phyloP scores from a whole-genome alignment of 192 early-diverging fungal genomes.

The Coemansia sp. region DNA sequence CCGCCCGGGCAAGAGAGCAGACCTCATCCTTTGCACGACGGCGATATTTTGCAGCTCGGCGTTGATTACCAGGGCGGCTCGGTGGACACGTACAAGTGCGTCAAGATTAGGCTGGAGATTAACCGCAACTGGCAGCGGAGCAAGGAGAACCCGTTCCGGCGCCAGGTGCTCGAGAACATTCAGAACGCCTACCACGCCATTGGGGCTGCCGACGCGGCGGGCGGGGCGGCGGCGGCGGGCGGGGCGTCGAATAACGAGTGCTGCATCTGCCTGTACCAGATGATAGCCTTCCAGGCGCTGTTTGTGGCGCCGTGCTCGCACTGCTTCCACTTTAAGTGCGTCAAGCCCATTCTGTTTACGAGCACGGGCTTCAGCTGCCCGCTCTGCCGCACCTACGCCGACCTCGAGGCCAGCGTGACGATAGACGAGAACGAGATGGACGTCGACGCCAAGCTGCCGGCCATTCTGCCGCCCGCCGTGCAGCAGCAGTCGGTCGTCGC shows the following conservation, averaged over 20 bases:
- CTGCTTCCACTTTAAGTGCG: conserved; percentile 93
- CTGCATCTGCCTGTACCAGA: conserved; percentile 89
- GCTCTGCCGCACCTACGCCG: conserved; percentile 89
- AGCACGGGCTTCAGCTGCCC: conserved; percentile 85
- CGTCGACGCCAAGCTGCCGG: conserved; percentile 32
- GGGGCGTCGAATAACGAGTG: conserved; percentile 65
- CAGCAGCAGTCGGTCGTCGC: conserved; percentile 7
- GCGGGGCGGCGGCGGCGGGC: conserved; percentile 46
- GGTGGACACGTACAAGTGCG: conserved; percentile 93
- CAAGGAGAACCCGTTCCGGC: conserved; percentile 66
- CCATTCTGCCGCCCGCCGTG: conserved; percentile 30
- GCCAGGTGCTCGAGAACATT: conserved; percentile 52
- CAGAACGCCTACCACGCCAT: conserved; percentile 50
- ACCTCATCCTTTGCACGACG: conserved; percentile 80
- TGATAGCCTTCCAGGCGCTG: conserved; percentile 85
- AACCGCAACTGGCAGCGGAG: conserved; percentile 71
- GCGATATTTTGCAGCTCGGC: conserved; percentile 94
- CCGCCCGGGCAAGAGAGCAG: conserved; percentile 84
- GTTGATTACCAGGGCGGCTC: conserved; percentile 94
- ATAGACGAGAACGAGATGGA: conserved; percentile 58
- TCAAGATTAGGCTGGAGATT: conserved; percentile 83
- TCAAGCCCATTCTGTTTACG: conserved; percentile 75
- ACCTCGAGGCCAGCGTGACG: conserved; percentile 79
- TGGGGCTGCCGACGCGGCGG: conserved; percentile 16
- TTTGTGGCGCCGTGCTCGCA: conserved; percentile 94